phyloP scores from a whole-genome alignment of 768 basidiomycete species.

The Naganishia randhawae region DNA sequence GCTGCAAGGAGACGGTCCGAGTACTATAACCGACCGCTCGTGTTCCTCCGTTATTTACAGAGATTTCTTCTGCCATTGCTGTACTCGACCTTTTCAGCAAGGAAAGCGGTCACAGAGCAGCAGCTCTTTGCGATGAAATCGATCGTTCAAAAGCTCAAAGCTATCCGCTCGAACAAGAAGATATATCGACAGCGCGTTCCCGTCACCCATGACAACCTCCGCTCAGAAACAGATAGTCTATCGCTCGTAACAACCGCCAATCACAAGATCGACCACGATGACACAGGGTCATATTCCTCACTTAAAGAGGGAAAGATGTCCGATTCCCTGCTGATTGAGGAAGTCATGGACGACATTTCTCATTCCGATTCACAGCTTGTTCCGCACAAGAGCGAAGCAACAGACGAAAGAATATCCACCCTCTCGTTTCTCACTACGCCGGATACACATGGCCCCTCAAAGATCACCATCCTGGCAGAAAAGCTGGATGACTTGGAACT shows the following conservation, averaged over 20 bases:
- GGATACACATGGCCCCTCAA: not conserved
- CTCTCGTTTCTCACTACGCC: slow-evolving; percentile 20
- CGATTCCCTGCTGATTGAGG: slow-evolving; percentile 25
- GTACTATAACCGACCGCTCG: not conserved
- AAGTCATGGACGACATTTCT: slow-evolving; percentile 8
- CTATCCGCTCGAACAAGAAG: slow-evolving; percentile 26
- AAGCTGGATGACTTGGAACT: slow-evolving; percentile 32
- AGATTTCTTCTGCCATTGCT: slow-evolving; percentile 42
- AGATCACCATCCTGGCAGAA: slow-evolving; percentile 11
- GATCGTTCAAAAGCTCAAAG: slow-evolving; percentile 30
- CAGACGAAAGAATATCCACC: slow-evolving; percentile 27
- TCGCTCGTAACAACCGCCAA: not conserved
- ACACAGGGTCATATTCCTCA: slow-evolving; percentile 6
- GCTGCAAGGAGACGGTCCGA: not conserved
- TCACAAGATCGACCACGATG: slow-evolving; percentile 3
- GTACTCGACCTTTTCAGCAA: slow-evolving; percentile 47
- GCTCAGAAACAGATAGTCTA: not conserved
- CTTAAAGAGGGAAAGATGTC: slow-evolving; percentile 3
- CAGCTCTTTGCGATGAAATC: slow-evolving; percentile 30
- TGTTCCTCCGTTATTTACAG: not conserved
- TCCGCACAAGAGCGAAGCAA: slow-evolving; percentile 26
- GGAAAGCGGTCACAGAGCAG: slow-evolving; percentile 41
- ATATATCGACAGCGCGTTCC: not conserved
- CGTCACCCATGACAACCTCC: not conserved
- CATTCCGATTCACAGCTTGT: not conserved